Evolutionary conservation across 768 basidiomycete species (phyloP).

Genomic region (Russula ochroleuca): DNA sequence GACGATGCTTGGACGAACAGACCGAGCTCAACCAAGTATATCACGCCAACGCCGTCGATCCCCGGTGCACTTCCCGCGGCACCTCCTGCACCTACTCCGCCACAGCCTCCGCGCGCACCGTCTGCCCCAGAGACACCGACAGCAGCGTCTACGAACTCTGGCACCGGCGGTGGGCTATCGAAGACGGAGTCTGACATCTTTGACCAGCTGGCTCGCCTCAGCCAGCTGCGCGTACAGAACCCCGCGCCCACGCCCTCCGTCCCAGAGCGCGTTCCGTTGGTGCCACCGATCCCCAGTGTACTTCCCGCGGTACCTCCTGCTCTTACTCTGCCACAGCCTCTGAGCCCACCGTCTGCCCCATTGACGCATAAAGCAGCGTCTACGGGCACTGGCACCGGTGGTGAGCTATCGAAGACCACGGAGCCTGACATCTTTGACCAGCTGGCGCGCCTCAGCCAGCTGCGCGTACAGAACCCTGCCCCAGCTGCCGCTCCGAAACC

Average conservation of each 20-base stretch:
- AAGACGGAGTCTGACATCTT: constrained; percentile 71
- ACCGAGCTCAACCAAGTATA: constrained; percentile 70
- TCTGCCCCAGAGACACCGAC: constrained; percentile 27
- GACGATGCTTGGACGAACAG: constrained; percentile 97
- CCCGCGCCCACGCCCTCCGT: constrained; percentile 41
- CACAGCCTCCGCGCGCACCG: constrained; percentile 34
- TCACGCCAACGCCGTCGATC: constrained; percentile 43
- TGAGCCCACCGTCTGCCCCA: constrained; percentile 31
- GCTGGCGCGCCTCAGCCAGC: constrained; percentile 57
- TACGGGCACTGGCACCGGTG: neutral
- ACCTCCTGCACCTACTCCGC: constrained; percentile 32
- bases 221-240: constrained; percentile 47
- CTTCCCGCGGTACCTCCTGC: constrained; percentile 34
- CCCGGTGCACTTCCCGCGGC: constrained; percentile 47
- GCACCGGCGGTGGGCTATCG: constrained; percentile 38
- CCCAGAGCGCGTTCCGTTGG: constrained; percentile 34
- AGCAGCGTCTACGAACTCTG: constrained; percentile 4
- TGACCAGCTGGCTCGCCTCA: constrained; percentile 65
- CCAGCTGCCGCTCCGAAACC: constrained; percentile 34
- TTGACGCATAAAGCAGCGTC: constrained; percentile 25
- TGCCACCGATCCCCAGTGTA: constrained; percentile 49
- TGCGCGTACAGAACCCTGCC: constrained; percentile 43
- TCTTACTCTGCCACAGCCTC: constrained; percentile 34
- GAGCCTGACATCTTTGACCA: constrained; percentile 73
- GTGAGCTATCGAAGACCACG: constrained; percentile 54